Evolutionary conservation across 306 rosid genomes (phyloP).

Genomic region (Citrullus colocynthis): DNA sequence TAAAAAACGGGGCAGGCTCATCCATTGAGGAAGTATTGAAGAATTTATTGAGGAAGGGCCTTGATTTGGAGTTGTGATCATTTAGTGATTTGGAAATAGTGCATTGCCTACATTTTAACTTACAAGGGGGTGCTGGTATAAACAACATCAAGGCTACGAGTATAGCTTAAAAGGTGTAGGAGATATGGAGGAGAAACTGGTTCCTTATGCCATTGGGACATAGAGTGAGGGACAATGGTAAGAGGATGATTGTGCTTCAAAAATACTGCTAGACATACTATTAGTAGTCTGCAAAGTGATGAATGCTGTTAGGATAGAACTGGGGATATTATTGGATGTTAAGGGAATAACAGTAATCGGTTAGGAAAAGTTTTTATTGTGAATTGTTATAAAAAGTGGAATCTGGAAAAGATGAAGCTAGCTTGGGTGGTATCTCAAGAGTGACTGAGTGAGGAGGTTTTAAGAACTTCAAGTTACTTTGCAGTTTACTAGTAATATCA

Average conservation of each 20-base stretch:
- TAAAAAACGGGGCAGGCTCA: neutral
- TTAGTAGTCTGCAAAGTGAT: neutral
- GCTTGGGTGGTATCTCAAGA: neutral
- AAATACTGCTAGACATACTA: neutral
- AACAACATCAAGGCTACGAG: neutral
- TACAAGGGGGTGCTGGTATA: neutral
- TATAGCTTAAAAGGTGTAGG: neutral
- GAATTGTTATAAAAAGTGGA: no score
- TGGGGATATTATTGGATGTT: neutral
- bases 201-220: no score
- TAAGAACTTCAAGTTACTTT: neutral
- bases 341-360: no score
- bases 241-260: neutral
- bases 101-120: neutral
- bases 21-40: neutral
- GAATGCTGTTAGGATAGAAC: neutral
- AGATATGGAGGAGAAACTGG: neutral
- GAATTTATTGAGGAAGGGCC: neutral
- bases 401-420: no score
- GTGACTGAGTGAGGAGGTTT: neutral
- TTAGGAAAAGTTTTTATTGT: neutral
- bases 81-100: neutral
- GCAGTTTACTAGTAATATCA: neutral
- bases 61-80: neutral
- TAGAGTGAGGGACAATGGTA: neutral